A percentile compares a stretch with the other conserved stretches of the same genome.
Conservation (phyloP, 805 yeast genomes). For the Maudiozyma saulgeensis region DNA sequence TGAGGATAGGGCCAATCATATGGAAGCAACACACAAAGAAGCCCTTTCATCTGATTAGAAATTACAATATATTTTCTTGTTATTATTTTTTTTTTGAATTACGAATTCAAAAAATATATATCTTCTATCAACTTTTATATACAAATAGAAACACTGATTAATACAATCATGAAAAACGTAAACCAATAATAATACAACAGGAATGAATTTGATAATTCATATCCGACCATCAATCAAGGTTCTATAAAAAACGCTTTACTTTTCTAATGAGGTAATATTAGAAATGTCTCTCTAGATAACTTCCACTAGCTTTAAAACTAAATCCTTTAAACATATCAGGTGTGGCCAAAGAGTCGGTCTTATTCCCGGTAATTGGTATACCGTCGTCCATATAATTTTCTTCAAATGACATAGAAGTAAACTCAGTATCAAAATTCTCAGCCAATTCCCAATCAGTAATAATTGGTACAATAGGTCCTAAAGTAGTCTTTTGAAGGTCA, state of each 20-base stretch:
- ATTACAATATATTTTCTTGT: too few species aligned
- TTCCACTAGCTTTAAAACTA: slow-evolving; percentile 29
- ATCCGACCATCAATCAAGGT: too few species aligned
- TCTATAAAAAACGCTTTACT: too few species aligned
- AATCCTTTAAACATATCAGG: slow-evolving; percentile 29
- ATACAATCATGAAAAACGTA: background rate
- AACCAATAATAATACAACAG: background rate
- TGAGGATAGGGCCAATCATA: slow-evolving; percentile 11
- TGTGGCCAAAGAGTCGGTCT: background rate
- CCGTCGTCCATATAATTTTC: slow-evolving; percentile 9
- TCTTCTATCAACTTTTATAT: background rate
- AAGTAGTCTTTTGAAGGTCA: slow-evolving; percentile 32
- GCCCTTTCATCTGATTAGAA: slow-evolving; percentile 5
- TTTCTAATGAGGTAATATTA: slow-evolving; percentile 1
- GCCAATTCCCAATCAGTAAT: slow-evolving; percentile 75
- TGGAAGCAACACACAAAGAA: slow-evolving; percentile 15
- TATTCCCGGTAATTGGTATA: slow-evolving; percentile 3
- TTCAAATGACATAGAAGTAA: slow-evolving; percentile 57
- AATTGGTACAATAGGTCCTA: slow-evolving; percentile 77
- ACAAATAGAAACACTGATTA: too few species aligned
- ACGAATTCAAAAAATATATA: background rate
- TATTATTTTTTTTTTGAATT: too few species aligned
- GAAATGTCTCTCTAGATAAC: slow-evolving; percentile 29
- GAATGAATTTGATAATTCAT: background rate
- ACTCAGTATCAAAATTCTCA: slow-evolving; percentile 74